Percentiles rank a stretch among this genome's conserved stretches.
Conservation (phyloP, 164 flowering plant genomes). For the Saururus chinensis region DNA sequence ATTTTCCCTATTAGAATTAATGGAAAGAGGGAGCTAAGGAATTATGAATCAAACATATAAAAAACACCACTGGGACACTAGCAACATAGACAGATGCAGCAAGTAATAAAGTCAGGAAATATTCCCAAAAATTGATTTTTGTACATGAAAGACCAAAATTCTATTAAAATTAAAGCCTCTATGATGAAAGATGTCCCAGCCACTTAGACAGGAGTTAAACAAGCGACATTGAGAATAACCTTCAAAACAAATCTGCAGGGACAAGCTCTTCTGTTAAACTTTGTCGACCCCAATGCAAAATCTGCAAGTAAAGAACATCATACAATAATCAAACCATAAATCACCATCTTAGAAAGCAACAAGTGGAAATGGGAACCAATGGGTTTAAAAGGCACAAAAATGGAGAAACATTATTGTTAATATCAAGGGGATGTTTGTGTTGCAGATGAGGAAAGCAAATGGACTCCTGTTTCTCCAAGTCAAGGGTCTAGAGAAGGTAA, state of each 20-base stretch:
- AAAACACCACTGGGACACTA: neutral
- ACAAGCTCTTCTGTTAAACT: neutral
- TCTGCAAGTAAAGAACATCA: neutral
- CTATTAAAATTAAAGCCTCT: neutral
- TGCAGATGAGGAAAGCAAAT: too few species aligned
- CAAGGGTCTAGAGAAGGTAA: too few species aligned
- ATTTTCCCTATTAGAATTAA: too few species aligned
- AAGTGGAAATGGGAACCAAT: neutral
- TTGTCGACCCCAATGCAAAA: neutral
- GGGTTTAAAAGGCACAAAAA: too few species aligned
- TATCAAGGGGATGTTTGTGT: too few species aligned
- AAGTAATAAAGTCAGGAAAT: neutral
- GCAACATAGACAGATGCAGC: neutral
- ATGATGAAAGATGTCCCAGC: neutral
- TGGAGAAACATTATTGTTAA: too few species aligned
- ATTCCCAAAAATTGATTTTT: too few species aligned
- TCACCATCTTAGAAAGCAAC: neutral
- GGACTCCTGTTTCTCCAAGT: too few species aligned
- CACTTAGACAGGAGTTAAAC: neutral
- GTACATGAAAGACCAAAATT: too few species aligned
- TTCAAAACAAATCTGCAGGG: neutral
- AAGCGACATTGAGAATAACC: neutral
- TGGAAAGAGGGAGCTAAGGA: neutral
- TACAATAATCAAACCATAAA: neutral
- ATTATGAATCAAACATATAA: neutral